These are phyloP conservation scores for Vicia sativa DNA, from an alignment of 306 rosid genomes.

Conservation along the genomic window DNA sequence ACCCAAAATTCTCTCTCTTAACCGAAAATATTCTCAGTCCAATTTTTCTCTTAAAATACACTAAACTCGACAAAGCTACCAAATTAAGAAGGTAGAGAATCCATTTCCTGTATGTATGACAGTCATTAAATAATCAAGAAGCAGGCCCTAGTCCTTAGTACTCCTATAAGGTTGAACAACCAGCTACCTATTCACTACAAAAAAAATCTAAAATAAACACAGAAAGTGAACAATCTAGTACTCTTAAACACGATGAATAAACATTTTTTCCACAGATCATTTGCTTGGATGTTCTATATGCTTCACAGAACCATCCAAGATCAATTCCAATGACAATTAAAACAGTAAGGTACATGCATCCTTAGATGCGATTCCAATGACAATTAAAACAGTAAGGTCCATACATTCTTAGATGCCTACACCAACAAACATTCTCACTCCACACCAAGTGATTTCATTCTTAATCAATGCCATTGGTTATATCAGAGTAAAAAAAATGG, in stretches of 20 bases:
- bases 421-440: constrained; percentile 22
- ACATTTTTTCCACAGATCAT: constrained; percentile 10
- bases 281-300: constrained; percentile 19
- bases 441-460: constrained; percentile 23
- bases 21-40: not conserved
- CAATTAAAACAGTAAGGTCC: constrained; percentile 18
- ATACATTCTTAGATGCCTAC: constrained; percentile 35
- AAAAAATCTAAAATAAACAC: constrained; percentile 2
- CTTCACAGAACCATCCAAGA: constrained; percentile 20
- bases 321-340: constrained; percentile 9
- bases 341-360: constrained; percentile 20
- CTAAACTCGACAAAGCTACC: not conserved
- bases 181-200: constrained; percentile 23
- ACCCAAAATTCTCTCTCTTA: not conserved
- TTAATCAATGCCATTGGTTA: constrained; percentile 12
- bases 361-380: constrained; percentile 19
- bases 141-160: constrained; percentile 26
- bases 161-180: constrained; percentile 21
- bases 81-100: not conserved
- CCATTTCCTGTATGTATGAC: not conserved
- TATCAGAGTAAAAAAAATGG: not conserved
- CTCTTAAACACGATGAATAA: constrained; percentile 25
- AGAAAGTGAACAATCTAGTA: constrained; percentile 34
- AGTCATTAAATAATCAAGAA: constrained; percentile 30
- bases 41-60: not conserved